Conservation (phyloP, 2,329 filamentous ascomycete genomes). For the Chaetomiaceae sp. region DNA sequence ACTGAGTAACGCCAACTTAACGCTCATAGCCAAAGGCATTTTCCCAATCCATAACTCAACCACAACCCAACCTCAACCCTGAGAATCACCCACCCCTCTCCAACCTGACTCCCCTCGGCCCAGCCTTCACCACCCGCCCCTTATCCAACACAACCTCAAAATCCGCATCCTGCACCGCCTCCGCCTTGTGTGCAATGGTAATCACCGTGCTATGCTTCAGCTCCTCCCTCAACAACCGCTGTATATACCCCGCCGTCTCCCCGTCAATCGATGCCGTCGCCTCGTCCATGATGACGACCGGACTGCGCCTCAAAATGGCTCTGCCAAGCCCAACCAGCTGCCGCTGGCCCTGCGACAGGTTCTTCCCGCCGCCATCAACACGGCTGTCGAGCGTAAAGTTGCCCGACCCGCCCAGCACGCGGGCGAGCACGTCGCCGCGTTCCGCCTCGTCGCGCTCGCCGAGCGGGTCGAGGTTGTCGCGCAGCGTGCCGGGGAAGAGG, state of each 20-base stretch:
- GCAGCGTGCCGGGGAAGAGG: slow-evolving; percentile 54
- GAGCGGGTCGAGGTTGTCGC: slow-evolving; percentile 66
- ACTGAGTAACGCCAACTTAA: too few species aligned
- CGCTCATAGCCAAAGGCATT: too few species aligned
- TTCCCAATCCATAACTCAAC: neutral
- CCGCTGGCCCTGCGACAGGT: slow-evolving; percentile 58
- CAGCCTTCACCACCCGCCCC: slow-evolving; percentile 48
- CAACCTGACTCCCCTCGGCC: slow-evolving; percentile 23
- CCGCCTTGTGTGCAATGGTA: slow-evolving; percentile 61
- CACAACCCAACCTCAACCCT: neutral
- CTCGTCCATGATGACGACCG: slow-evolving; percentile 60
- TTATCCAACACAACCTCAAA: slow-evolving; percentile 51
- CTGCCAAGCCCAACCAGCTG: slow-evolving; percentile 59
- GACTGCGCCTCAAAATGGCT: slow-evolving; percentile 56
- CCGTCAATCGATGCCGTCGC: slow-evolving; percentile 61
- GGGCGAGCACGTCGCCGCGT: slow-evolving; percentile 49
- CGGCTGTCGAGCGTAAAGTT: slow-evolving; percentile 42
- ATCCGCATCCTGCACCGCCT: slow-evolving; percentile 56
- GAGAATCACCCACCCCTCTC: neutral
- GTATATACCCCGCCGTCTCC: slow-evolving; percentile 54
- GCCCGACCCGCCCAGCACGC: slow-evolving; percentile 49
- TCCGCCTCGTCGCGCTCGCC: slow-evolving; percentile 51
- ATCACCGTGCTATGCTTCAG: slow-evolving; percentile 56
- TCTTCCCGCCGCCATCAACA: slow-evolving; percentile 57
- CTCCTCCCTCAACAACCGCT: slow-evolving; percentile 53